phyloP scores from a whole-genome alignment of 2,329 filamentous ascomycete species.

The Aspergillus udagawae region DNA sequence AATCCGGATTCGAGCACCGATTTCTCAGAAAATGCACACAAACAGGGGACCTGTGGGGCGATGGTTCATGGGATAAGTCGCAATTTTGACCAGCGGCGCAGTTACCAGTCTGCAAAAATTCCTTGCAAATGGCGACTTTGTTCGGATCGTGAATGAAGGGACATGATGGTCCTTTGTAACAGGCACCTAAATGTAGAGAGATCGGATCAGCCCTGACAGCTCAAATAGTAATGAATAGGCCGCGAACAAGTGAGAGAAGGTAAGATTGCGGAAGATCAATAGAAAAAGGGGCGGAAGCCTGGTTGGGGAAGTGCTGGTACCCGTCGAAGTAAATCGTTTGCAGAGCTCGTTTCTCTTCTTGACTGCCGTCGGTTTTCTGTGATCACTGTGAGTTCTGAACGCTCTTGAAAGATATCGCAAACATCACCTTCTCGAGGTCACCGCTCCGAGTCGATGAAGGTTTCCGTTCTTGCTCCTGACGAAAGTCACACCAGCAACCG shows the following conservation, averaged over 20 bases:
- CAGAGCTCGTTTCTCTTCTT: slow-evolving; percentile 72
- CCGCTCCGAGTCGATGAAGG: slow-evolving; percentile 70
- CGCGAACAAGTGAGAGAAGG: slow-evolving; percentile 6
- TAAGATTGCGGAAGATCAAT: slow-evolving; percentile 13
- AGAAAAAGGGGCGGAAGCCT: slow-evolving; percentile 11
- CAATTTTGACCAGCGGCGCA: slow-evolving; percentile 76
- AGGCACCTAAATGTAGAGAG: slow-evolving; percentile 63
- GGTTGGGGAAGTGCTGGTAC: slow-evolving; percentile 42
- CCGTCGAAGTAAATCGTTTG: slow-evolving; percentile 58
- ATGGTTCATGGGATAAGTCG: slow-evolving; percentile 85
- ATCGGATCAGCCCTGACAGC: slow-evolving; percentile 29
- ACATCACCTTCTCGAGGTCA: slow-evolving; percentile 69
- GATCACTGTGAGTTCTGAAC: slow-evolving; percentile 14
- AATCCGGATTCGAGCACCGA: slow-evolving; percentile 81
- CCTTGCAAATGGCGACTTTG: slow-evolving; percentile 88
- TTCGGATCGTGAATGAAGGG: slow-evolving; percentile 77
- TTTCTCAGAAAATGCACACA: slow-evolving; percentile 89
- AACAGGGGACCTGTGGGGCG: slow-evolving; percentile 75
- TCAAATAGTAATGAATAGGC: slow-evolving; percentile 24
- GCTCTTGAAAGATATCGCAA: slow-evolving; percentile 24
- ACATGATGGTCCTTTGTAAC: slow-evolving; percentile 75
- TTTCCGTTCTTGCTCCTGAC: slow-evolving; percentile 85
- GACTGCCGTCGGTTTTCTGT: slow-evolving; percentile 44
- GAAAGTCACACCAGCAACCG: slow-evolving; percentile 74
- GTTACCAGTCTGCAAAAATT: slow-evolving; percentile 72